Percentiles rank a stretch among this genome's conserved stretches.
phyloP scores from a whole-genome alignment of 2,329 filamentous ascomycete genomes.

The Fusarium secorum region DNA sequence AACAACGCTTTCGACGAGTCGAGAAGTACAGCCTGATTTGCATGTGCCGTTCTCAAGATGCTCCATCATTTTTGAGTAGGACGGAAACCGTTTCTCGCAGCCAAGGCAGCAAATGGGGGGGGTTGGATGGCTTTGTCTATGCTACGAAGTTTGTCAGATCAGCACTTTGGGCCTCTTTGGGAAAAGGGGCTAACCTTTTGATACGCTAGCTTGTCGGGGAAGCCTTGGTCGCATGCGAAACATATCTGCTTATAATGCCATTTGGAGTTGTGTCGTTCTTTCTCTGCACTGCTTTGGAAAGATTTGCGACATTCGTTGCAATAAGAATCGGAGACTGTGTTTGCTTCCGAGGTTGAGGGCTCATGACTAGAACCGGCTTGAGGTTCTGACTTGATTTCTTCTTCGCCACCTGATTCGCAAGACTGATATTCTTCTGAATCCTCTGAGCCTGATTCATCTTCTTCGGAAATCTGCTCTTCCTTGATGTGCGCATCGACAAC shows the following conservation, averaged over 20 bases:
- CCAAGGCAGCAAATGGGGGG: not conserved
- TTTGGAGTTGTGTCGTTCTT: not conserved
- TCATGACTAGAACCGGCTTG: rapidly evolving
- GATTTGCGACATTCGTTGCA: not conserved
- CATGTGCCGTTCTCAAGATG: not conserved
- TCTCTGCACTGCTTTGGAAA: not conserved
- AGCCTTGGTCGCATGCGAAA: too few relatives aligned
- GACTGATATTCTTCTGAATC: not conserved
- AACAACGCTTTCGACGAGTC: not conserved
- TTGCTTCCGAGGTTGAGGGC: not conserved
- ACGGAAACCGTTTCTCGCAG: not conserved
- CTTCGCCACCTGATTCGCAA: not conserved
- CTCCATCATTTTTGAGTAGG: not conserved
- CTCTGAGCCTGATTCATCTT: not conserved
- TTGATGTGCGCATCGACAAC: not conserved
- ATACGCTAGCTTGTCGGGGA: too few relatives aligned
- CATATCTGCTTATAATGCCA: too few relatives aligned
- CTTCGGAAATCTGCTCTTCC: not conserved
- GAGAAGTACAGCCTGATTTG: rapidly evolving
- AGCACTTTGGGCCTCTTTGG: too few relatives aligned
- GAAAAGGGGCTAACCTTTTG: too few relatives aligned
- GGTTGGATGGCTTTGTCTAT: not conserved
- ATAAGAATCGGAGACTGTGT: rapidly evolving
- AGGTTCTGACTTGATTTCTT: not conserved
- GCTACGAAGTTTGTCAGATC: not conserved